These are phyloP conservation scores for Zygosaccharomyces lentus DNA, from an alignment of 805 yeast species.

Conservation along the genomic window DNA sequence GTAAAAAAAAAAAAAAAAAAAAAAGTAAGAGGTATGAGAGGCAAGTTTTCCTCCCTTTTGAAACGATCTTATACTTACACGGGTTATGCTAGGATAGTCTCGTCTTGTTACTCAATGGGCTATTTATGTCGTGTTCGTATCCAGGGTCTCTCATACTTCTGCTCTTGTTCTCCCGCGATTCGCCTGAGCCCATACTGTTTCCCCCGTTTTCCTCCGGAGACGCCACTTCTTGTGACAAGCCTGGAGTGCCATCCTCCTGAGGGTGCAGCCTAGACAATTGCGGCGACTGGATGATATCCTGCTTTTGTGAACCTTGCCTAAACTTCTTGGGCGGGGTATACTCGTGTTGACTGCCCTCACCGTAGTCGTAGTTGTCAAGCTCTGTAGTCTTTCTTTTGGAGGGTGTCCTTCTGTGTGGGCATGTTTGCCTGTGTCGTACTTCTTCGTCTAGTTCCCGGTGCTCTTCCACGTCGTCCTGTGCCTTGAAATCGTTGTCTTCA, in stretches of 20 bases:
- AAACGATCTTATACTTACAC: background rate
- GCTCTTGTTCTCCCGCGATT: slow-evolving; percentile 12
- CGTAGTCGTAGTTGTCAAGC: slow-evolving; percentile 28
- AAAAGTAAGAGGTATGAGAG: slow-evolving; percentile 1
- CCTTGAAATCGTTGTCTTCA: slow-evolving; percentile 8
- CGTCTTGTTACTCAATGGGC: slow-evolving; percentile 18
- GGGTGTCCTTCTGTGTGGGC: slow-evolving; percentile 10
- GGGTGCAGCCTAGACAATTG: slow-evolving; percentile 1
- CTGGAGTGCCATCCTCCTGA: slow-evolving; percentile 9
- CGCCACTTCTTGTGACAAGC: slow-evolving; percentile 9
- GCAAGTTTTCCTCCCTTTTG: slow-evolving; percentile 1
- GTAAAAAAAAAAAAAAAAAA: background rate
- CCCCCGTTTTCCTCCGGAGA: slow-evolving; percentile 14
- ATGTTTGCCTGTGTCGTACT: slow-evolving; percentile 1
- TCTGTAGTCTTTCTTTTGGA: slow-evolving; percentile 30
- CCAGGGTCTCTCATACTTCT: slow-evolving; percentile 13
- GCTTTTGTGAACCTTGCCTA: slow-evolving; percentile 9
- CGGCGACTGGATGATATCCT: slow-evolving; percentile 9
- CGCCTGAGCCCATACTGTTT: background rate
- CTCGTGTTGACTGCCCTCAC: slow-evolving; percentile 9
- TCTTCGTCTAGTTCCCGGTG: slow-evolving; percentile 8
- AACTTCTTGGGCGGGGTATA: slow-evolving; percentile 27
- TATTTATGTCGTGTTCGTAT: slow-evolving; percentile 10
- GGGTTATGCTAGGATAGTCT: slow-evolving; percentile 2
- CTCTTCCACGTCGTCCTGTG: background rate